Conservation (phyloP, 23 red algal genomes). For the Agarophyton chilense region DNA sequence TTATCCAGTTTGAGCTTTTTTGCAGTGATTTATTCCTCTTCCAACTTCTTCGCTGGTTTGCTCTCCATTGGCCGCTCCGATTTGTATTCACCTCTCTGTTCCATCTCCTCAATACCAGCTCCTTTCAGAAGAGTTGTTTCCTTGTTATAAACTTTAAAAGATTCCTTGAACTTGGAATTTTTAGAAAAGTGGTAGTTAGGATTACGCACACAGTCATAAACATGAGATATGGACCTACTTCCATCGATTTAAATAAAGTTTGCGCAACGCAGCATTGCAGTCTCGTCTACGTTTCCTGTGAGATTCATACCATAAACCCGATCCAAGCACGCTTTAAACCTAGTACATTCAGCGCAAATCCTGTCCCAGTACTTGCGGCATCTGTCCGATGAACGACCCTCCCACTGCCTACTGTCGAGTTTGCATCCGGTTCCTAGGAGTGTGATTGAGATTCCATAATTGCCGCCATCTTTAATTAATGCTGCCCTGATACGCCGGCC, state of each 20-base stretch:
- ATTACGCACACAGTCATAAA: slow-evolving; percentile 12
- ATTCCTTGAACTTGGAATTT: not conserved
- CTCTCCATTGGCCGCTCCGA: not conserved
- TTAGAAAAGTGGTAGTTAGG: slow-evolving; percentile 1
- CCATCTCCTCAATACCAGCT: not conserved
- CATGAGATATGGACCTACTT: not conserved
- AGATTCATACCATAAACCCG: not conserved
- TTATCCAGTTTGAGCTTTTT: not conserved
- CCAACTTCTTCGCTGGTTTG: not conserved
- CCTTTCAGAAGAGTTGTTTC: not conserved
- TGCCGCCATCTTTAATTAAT: no score
- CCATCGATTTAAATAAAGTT: slow-evolving; percentile 19
- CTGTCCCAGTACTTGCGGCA: slow-evolving; percentile 25
- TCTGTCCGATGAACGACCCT: not conserved
- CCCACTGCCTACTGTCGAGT: not conserved
- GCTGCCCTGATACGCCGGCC: no score
- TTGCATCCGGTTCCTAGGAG: not conserved
- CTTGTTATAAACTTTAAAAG: not conserved
- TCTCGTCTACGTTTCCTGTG: not conserved
- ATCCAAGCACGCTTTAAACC: not conserved
- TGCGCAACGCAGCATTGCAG: not conserved
- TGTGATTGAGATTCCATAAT: no score
- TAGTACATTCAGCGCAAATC: not conserved
- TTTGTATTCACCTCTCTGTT: not conserved
- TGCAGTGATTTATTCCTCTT: not conserved